Conservation (phyloP, 1,139 yeast genomes). For the Nakaseomyces uthaithaninus region DNA sequence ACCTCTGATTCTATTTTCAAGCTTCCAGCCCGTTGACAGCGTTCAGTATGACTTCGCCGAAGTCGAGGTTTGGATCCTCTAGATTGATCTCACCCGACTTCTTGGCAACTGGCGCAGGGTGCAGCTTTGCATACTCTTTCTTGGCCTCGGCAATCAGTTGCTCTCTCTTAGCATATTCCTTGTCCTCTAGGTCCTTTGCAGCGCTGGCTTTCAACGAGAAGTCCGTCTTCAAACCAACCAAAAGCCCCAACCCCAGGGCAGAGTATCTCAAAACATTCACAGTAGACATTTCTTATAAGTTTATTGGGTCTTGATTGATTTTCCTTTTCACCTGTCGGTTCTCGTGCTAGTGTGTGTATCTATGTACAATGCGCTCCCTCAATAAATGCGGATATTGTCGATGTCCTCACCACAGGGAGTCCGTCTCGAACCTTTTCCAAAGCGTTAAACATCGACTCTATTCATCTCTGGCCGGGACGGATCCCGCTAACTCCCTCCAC, state of each 20-base stretch:
- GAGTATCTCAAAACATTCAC: conserved; percentile 79
- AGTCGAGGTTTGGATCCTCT: conserved; percentile 86
- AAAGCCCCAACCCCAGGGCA: conserved; percentile 80
- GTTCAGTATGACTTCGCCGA: conserved; percentile 46
- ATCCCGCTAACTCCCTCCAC: too few species aligned
- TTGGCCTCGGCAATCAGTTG: conserved; percentile 81
- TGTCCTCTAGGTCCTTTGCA: conserved; percentile 47
- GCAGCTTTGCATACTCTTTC: conserved; percentile 71
- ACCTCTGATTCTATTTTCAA: too few species aligned
- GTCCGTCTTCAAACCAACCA: conserved; percentile 86
- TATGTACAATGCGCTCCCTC: too few species aligned
- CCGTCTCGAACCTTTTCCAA: too few species aligned
- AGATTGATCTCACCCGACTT: conserved; percentile 48
- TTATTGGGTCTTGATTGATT: neutral
- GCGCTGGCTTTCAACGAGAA: conserved; percentile 56
- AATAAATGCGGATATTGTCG: too few species aligned
- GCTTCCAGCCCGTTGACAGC: conserved; percentile 34
- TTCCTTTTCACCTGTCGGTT: too few species aligned
- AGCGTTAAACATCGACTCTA: too few species aligned
- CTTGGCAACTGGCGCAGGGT: conserved; percentile 28
- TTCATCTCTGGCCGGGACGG: too few species aligned
- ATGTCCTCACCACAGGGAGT: too few species aligned
- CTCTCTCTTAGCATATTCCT: conserved; percentile 57
- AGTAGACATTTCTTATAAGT: conserved; percentile 36
- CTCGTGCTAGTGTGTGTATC: too few species aligned